phyloP scores from a whole-genome alignment of 31 red algal genomes.

The Porphyra umbilicalis region DNA sequence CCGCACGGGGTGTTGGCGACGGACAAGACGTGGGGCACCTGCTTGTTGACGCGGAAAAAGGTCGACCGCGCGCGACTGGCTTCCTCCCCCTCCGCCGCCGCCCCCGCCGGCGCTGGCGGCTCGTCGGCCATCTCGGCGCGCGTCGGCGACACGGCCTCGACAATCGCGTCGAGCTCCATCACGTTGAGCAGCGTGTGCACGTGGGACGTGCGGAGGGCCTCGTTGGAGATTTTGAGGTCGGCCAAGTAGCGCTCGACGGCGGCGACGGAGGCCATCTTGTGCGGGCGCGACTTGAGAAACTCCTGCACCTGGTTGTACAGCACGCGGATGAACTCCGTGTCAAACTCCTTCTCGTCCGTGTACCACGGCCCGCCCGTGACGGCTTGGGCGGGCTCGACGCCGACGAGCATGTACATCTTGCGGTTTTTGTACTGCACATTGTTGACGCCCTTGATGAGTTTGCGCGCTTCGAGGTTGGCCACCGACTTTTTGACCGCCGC shows the following conservation, averaged over 20 bases:
- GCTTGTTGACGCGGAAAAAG: neutral
- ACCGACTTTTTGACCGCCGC: constrained; percentile 9
- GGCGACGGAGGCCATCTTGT: neutral
- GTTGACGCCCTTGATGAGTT: constrained; percentile 25
- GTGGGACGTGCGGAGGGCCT: neutral
- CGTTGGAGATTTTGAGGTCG: neutral
- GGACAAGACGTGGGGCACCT: neutral
- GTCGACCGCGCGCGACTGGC: neutral
- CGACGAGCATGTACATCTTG: constrained; percentile 28
- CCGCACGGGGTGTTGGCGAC: constrained; percentile 1
- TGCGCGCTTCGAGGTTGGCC: constrained; percentile 8
- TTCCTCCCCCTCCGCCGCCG: neutral
- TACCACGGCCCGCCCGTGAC: constrained; percentile 24
- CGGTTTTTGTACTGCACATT: constrained; percentile 8
- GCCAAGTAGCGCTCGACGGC: neutral
- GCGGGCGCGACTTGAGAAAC: neutral
- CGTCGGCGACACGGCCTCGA: neutral
- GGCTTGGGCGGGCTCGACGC: constrained; percentile 12
- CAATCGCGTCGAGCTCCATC: neutral
- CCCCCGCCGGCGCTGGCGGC: neutral
- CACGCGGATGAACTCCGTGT: constrained; percentile 15
- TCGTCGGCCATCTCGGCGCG: neutral
- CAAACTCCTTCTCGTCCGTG: constrained; percentile 8
- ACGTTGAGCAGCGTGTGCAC: constrained; percentile 1
- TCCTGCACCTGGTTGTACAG: constrained; percentile 4